Base-by-base conservation (phyloP, 345 rosid species). In the Anacardium occidentale region DNA sequence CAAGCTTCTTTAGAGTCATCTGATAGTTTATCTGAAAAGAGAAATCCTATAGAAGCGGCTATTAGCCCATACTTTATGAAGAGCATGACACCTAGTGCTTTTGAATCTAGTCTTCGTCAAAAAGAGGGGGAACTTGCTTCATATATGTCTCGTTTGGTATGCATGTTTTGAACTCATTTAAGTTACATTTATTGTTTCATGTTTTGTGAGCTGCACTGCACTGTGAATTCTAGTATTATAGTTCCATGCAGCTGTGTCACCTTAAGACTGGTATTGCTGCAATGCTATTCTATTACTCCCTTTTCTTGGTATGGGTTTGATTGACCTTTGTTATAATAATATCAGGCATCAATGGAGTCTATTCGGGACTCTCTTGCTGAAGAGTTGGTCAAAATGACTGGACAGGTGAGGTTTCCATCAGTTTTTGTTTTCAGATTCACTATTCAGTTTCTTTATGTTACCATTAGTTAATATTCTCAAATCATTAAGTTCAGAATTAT, bases 91-190 rank as follows among this genome's bases (percentile, higher is more conserved):
- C 92, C 94, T 51, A 91, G 91, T 82, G 85, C 97, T 78, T 93
- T 90, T 78, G 98, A 96, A 80, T 83, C 97, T 63, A 84, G 96
- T 58, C 97, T 93, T 82, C 94, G 97, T 64, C 99, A 93, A 83
- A 96, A 96, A 87, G 99, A 96, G 85, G 99, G 99, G 24, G 99
- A 96, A 83, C 91, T 96, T 79, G 92, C 96, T 22, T 93, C 98
- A 12, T 96, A 93, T 79, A 88, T 90, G 90, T 90, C 99, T 70
- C 99, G 97, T 69, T 86, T 96, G 98, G 99, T 96, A 86, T 57
- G 80, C 78, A 37, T 62, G 44, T 50, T 81, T 73, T 69, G n/a
- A 56, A 56, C 29, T 22, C 24, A 17, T 42, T 25, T 56, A 45
- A 51, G 25, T 64, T 29, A 26, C 20, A 56, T 48, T 10, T 65